Evolutionary conservation across 2,329 filamentous ascomycete species (phyloP).

Genomic region (Aureobasidium sp.): DNA sequence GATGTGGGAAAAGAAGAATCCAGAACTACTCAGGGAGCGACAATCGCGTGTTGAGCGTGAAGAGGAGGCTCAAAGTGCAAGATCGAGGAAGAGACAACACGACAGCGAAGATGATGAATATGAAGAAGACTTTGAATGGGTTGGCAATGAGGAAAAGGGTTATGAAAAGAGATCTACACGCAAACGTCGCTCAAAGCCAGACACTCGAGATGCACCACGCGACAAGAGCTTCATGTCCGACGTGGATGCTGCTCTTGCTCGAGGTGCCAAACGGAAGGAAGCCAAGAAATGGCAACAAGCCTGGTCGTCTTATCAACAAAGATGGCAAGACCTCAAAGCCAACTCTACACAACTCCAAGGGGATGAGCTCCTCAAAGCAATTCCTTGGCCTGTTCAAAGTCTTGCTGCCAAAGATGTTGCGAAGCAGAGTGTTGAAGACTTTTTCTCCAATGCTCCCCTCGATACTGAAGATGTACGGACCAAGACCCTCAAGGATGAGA

Average conservation of each 20-base stretch:
- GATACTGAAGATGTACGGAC: slow-evolving; percentile 23
- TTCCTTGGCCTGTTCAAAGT: slow-evolving; percentile 66
- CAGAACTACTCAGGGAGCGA: slow-evolving; percentile 70
- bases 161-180: slow-evolving; percentile 47
- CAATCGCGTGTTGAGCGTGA: slow-evolving; percentile 50
- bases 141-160: slow-evolving; percentile 41
- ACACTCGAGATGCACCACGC: background rate
- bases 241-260: slow-evolving; percentile 59
- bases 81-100: slow-evolving; percentile 26
- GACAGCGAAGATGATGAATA: slow-evolving; percentile 30
- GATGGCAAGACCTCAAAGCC: slow-evolving; percentile 51
- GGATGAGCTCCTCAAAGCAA: slow-evolving; percentile 21
- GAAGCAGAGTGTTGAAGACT: slow-evolving; percentile 55
- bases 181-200: slow-evolving; percentile 42
- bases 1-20: slow-evolving; percentile 95
- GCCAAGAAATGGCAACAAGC: slow-evolving; percentile 47
- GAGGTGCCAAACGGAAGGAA: slow-evolving; percentile 55
- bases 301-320: slow-evolving; percentile 56
- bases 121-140: slow-evolving; percentile 20
- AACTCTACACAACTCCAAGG: background rate
- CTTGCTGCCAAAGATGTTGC: slow-evolving; percentile 49
- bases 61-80: slow-evolving; percentile 32
- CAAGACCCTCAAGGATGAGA: slow-evolving; percentile 65
- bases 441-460: slow-evolving; percentile 52
- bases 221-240: slow-evolving; percentile 13